Percentiles rank a stretch among this genome's conserved stretches.
phyloP scores from a whole-genome alignment of 345 rosid species.

The Populus ilicifolia region DNA sequence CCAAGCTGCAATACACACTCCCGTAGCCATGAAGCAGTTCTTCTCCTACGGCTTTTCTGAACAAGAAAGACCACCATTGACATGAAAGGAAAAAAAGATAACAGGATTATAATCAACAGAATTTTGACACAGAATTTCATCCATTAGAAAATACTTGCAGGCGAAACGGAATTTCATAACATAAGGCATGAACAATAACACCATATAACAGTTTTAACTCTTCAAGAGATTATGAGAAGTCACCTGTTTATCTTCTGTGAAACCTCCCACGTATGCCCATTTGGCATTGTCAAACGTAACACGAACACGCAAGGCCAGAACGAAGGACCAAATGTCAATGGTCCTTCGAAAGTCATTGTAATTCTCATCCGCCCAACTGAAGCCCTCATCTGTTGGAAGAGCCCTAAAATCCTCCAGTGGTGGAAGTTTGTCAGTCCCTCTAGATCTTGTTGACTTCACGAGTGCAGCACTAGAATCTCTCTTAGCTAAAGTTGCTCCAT shows the following conservation, averaged over 20 bases:
- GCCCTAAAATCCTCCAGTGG: slow-evolving; percentile 57
- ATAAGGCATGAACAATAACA: not conserved
- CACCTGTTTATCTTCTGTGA: slow-evolving; percentile 83
- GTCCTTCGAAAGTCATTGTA: slow-evolving; percentile 68
- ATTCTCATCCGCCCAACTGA: slow-evolving; percentile 94
- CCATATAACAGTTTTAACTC: not conserved
- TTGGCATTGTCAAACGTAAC: slow-evolving; percentile 76
- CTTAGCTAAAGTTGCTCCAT: slow-evolving; percentile 55
- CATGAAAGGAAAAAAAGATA: slow-evolving; percentile 2
- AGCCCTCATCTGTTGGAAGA: slow-evolving; percentile 86
- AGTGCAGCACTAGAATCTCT: slow-evolving; percentile 37
- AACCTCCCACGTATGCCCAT: slow-evolving; percentile 77
- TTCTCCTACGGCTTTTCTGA: slow-evolving; percentile 67
- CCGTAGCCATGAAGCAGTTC: slow-evolving; percentile 86
- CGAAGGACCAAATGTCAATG: slow-evolving; percentile 88
- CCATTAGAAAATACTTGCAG: not conserved
- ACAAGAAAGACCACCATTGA: slow-evolving; percentile 17
- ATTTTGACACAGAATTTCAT: not conserved
- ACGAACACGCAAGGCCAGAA: slow-evolving; percentile 63
- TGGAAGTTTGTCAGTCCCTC: slow-evolving; percentile 45
- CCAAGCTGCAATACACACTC: slow-evolving; percentile 90
- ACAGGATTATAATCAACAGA: not conserved
- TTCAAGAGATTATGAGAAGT: not conserved
- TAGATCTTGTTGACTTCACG: slow-evolving; percentile 37
- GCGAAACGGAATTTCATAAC: not conserved